Evolutionary conservation across 768 basidiomycete genomes (phyloP), one percentile per base, ranked within the genome.

Genomic region (Boletus rubescentipes): DNA sequence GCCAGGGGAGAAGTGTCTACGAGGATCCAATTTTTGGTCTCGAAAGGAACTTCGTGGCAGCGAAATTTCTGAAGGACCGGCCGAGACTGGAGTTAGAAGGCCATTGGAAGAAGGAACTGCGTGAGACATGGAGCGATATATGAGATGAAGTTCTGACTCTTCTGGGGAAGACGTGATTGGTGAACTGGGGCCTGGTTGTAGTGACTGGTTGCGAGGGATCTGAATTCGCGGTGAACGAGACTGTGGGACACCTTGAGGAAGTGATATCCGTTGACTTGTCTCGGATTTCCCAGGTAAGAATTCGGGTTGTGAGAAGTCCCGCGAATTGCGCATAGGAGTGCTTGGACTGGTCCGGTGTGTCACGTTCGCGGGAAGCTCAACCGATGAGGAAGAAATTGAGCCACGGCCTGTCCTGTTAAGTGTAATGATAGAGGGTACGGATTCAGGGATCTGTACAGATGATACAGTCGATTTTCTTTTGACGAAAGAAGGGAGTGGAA

Each of bases 401-500:
- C 26, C 32, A 12, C 34, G 18, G 5, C 42, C 32, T 20, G 38
- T 6, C 39, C 11, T 34, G 12, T 5, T 16, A 9, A 34, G 30
- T 26, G 18, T 51, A 34, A n/a, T 43, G 18, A 49, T 8, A 8
- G 54, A 51, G 23, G 43, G 20, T 3, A 11, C 8, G 9, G 36
- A 23, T 9, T 34, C 47, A 15, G 44, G 15, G 1, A 5, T 12
- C 10, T 34, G 46, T 2, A 5, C n/a, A 7, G 16, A n/a, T 9
- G 58, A 55, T 4, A 4, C 18, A 7, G 16, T 20, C 9, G 58
- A 55, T n/a, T 8, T 23, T 32, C 41, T 59, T 31, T 5, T 40
- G 15, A 54, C 1, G 9, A 21, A 49, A 9, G 38, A 8, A 23
- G 65, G 69, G n/a, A 62, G 67, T 0, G 67, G 69, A 12, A 70